Base-by-base conservation (phyloP, 495 filamentous ascomycete species). In the Aspergillus heteromorphus region DNA sequence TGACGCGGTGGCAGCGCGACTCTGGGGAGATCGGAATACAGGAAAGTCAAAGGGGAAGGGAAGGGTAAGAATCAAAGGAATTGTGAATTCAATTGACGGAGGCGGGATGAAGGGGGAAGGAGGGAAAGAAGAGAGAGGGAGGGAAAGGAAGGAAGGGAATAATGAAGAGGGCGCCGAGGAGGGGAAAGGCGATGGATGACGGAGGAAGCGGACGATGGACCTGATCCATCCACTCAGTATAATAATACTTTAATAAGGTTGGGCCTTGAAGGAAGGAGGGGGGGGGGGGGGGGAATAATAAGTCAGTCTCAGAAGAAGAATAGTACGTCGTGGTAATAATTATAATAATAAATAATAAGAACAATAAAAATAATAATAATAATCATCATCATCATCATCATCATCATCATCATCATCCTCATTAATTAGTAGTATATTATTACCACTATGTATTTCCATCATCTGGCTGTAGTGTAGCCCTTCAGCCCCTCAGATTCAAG, bases 1-100 rank as follows among this genome's bases (percentile, higher is more conserved):
- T 63, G 59, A 62, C 60, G 58, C 56, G 61, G 59, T 48, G 50
- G 16, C 45, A 38, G 41, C 61, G 48, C 42, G 51, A 53, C 50
- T 48, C 48, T 29, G 51, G 34, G 30, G 40, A 31, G 36, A 53
- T 31, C 20, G 21, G 29, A 38, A 38, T 27, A 19, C 13, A 17
- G 27, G 34, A 30, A 48, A 21, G 40, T 49, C 27, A 18, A 49
- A 49, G 31, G 23, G 27, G 8, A 49, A 21, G 30, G 43, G 36
- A 42, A 47, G 47, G 47, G 27, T n/a, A 18, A 34, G 34, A 58
- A 42, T 23, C 20, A 6, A 20, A 21, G 36, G 42, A 50, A 27
- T 43, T n/a, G n/a, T n/a, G n/a, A n/a, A n/a, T 49, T 34, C 17
- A 52, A 45, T 40, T n/a, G 34, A 21, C 18, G n/a, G 14, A 21